phyloP scores from a whole-genome alignment of 768 basidiomycete genomes.

The Lactifluus piperatus region DNA sequence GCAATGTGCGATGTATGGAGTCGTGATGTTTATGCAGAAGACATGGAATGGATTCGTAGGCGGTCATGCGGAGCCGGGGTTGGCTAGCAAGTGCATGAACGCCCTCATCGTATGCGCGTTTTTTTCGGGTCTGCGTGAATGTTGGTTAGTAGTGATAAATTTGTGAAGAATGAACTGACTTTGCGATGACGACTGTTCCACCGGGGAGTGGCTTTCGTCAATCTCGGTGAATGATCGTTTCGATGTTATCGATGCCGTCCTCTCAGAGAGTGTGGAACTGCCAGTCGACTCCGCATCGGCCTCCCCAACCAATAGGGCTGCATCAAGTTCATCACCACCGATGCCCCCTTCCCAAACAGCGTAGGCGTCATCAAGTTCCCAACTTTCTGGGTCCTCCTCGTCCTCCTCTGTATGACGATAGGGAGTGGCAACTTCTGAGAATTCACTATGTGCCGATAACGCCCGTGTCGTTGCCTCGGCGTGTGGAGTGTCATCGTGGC shows the following conservation, averaged over 20 bases:
- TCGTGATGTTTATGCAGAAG: not conserved
- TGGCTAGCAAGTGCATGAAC: not conserved
- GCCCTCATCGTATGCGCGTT: constrained; percentile 9
- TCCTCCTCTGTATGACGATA: not conserved
- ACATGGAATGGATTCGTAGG: not conserved
- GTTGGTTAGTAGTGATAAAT: not conserved
- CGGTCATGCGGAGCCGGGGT: not conserved
- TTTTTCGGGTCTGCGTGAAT: constrained; percentile 6
- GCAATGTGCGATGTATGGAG: not conserved
- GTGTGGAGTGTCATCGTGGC: not conserved
- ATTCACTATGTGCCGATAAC: not conserved
- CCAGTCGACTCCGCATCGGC: constrained; percentile 10
- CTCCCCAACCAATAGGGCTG: not conserved
- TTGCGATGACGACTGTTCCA: constrained; percentile 1
- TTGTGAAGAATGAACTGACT: not conserved
- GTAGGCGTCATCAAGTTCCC: constrained; percentile 15
- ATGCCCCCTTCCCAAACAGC: constrained; percentile 6
- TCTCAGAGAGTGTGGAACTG: constrained; percentile 13
- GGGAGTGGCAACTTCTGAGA: not conserved
- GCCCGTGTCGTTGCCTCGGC: not conserved
- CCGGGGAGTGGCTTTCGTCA: not conserved
- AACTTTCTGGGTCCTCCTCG: constrained; percentile 11
- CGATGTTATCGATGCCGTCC: constrained; percentile 1
- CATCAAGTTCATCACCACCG: constrained; percentile 8
- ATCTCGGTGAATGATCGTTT: constrained; percentile 11